phyloP scores from a whole-genome alignment of 257 asterid genomes.

The Scutellaria barbata region DNA sequence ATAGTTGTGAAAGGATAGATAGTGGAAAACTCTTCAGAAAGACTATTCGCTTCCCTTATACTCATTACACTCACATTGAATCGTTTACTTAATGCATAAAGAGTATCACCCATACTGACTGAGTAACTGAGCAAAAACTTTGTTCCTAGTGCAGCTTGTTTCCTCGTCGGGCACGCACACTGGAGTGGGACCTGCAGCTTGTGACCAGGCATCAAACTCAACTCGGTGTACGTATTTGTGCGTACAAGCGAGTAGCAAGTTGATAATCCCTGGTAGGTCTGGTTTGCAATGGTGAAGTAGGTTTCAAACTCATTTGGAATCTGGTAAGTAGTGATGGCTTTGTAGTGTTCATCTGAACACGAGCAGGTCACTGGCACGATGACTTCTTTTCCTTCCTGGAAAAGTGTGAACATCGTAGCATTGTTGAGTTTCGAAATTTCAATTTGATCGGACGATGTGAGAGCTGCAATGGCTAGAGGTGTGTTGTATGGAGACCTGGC shows the following conservation, averaged over 20 bases:
- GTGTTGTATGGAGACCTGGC: constrained; percentile 52
- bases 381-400: constrained; percentile 46
- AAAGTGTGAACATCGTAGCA: constrained; percentile 37
- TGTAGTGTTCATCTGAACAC: constrained; percentile 46
- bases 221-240: constrained; percentile 30
- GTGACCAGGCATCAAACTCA: constrained; percentile 33
- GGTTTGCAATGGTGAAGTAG: constrained; percentile 51
- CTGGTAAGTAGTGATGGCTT: constrained; percentile 44
- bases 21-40: constrained; percentile 32
- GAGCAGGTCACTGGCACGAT: constrained; percentile 60
- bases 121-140: constrained; percentile 54
- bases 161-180: constrained; percentile 57
- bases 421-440: constrained; percentile 51
- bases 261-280: constrained; percentile 58
- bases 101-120: constrained; percentile 42
- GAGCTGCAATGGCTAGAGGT: constrained; percentile 49
- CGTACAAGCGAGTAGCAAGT: constrained; percentile 44
- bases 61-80: constrained; percentile 41
- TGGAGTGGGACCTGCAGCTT: constrained; percentile 55
- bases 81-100: constrained; percentile 39
- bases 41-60: constrained; percentile 49
- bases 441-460: constrained; percentile 45
- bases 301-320: constrained; percentile 33
- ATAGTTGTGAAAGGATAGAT: constrained; percentile 55
- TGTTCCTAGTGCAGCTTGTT: constrained; percentile 42